phyloP scores from a whole-genome alignment of 768 basidiomycete species.

The Chalciporus piperatus region DNA sequence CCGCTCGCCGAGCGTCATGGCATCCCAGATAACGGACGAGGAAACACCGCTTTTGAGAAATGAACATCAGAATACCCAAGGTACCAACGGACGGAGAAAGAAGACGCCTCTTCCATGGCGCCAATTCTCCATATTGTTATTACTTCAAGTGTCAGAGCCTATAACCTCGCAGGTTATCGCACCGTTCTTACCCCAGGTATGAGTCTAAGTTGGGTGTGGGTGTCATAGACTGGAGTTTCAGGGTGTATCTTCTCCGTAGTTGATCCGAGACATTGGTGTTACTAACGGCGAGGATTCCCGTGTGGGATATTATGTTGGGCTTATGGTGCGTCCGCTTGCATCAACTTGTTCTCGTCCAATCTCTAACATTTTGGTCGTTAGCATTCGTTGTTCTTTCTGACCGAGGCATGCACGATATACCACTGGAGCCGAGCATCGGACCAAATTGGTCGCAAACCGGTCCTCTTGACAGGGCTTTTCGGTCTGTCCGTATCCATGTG shows the following conservation, averaged over 20 bases:
- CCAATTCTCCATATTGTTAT: slow-evolving; percentile 65
- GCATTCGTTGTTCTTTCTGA: slow-evolving; percentile 50
- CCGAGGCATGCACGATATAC: slow-evolving; percentile 46
- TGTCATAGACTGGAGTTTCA: not conserved
- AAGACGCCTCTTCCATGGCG: slow-evolving; percentile 63
- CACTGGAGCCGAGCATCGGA: slow-evolving; percentile 53
- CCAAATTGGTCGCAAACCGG: slow-evolving; percentile 47
- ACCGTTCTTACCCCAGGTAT: slow-evolving; percentile 65
- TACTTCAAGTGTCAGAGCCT: slow-evolving; percentile 74
- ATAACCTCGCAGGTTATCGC: slow-evolving; percentile 71
- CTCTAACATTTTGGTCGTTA: slow-evolving; percentile 11
- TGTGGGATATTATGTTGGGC: slow-evolving; percentile 47
- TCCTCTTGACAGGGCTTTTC: slow-evolving; percentile 43
- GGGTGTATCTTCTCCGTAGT: slow-evolving; percentile 4
- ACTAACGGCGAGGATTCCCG: slow-evolving; percentile 44
- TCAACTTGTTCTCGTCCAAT: not conserved
- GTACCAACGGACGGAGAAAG: slow-evolving; percentile 23
- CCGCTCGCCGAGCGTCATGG: slow-evolving; percentile 1
- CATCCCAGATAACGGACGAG: slow-evolving; percentile 40
- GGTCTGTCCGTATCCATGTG: slow-evolving; percentile 47
- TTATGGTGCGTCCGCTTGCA: slow-evolving; percentile 37
- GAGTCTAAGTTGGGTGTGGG: slow-evolving; percentile 9
- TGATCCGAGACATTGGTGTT: slow-evolving; percentile 33
- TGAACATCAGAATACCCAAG: slow-evolving; percentile 5
- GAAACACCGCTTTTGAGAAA: slow-evolving; percentile 54